phyloP scores from a whole-genome alignment of 306 rosid genomes.

The Urtica urens region DNA sequence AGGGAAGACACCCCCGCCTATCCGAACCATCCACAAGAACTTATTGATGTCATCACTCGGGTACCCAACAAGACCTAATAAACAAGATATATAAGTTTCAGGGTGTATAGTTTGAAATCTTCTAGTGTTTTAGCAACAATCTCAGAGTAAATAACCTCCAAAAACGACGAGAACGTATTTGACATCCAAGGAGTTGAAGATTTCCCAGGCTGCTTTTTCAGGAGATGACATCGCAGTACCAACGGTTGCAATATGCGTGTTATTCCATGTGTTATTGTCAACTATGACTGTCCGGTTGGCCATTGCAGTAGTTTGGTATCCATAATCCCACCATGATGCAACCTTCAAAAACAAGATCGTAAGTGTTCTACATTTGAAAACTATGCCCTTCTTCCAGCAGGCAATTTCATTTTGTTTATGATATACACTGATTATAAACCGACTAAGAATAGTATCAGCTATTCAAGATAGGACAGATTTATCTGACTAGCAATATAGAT shows the following conservation, averaged over 20 bases:
- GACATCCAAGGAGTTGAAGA: slow-evolving; percentile 87
- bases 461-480: too few species aligned
- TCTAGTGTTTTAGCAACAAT: neutral
- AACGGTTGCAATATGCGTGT: slow-evolving; percentile 98
- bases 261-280: slow-evolving; percentile 99
- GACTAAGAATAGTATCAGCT: too few species aligned
- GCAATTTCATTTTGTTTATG: too few species aligned
- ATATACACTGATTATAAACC: too few species aligned
- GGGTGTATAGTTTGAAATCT: slow-evolving; percentile 17
- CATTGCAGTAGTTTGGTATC: slow-evolving; percentile 99
- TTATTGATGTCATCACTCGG: slow-evolving; percentile 97
- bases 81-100: slow-evolving; percentile 20
- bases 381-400: too few species aligned
- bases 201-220: slow-evolving; percentile 99
- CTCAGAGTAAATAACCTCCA: slow-evolving; percentile 63
- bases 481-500: too few species aligned
- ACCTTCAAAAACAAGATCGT: slow-evolving; percentile 77
- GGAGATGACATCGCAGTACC: slow-evolving; percentile 99
- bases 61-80: slow-evolving; percentile 89
- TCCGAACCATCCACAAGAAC: slow-evolving; percentile 99
- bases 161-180: slow-evolving; percentile 98
- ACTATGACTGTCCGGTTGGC: slow-evolving; percentile 99
- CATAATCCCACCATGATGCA: slow-evolving; percentile 99
- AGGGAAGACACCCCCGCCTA: slow-evolving; percentile 99
- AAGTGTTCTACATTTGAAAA: too few species aligned